A percentile compares a stretch with the other conserved stretches of the same genome.
Evolutionary conservation across 2,329 filamentous ascomycete genomes (phyloP).

Genomic region (Aschersonia sp.): DNA sequence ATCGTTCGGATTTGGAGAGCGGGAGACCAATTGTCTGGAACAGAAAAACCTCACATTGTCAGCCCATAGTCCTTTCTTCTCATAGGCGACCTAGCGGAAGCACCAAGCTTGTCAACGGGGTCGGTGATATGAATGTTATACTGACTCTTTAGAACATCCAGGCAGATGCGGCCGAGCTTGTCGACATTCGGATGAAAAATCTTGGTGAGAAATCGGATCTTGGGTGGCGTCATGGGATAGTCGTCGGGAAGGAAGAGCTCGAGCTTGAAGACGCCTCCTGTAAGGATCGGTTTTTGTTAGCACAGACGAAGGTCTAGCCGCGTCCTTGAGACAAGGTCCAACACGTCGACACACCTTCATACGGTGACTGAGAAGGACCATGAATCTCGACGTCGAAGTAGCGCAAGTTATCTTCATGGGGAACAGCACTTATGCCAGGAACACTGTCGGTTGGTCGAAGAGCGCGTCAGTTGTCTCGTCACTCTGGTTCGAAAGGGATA

Average conservation of each 20-base stretch:
- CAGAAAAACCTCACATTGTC: too few relatives aligned
- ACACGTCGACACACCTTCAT: conserved; percentile 54
- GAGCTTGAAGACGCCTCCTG: conserved; percentile 80
- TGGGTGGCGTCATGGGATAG: conserved; percentile 97
- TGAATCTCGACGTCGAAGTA: conserved; percentile 98
- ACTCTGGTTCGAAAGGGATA: too few relatives aligned
- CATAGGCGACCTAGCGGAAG: too few relatives aligned
- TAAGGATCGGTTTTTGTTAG: neutral
- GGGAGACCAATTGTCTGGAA: conserved; percentile 89
- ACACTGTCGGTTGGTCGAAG: conserved; percentile 42
- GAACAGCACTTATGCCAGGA: conserved; percentile 86
- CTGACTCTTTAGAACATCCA: conserved; percentile 93
- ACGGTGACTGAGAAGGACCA: conserved; percentile 81
- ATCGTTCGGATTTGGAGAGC: conserved; percentile 97
- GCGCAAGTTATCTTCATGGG: conserved; percentile 91
- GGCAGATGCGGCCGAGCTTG: conserved; percentile 88
- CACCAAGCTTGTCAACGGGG: neutral
- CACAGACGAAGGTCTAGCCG: conserved; percentile 3
- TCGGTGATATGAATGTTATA: conserved; percentile 1
- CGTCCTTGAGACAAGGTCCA: neutral
- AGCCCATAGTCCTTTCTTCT: too few relatives aligned
- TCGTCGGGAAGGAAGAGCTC: conserved; percentile 97
- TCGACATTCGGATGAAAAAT: conserved; percentile 99
- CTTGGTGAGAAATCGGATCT: conserved; percentile 96
- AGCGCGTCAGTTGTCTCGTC: conserved; percentile 1